Evolutionary conservation across 2,329 filamentous ascomycete genomes (phyloP), one percentile per base, ranked within the genome.

Genomic region (Venturia aucupariae): DNA sequence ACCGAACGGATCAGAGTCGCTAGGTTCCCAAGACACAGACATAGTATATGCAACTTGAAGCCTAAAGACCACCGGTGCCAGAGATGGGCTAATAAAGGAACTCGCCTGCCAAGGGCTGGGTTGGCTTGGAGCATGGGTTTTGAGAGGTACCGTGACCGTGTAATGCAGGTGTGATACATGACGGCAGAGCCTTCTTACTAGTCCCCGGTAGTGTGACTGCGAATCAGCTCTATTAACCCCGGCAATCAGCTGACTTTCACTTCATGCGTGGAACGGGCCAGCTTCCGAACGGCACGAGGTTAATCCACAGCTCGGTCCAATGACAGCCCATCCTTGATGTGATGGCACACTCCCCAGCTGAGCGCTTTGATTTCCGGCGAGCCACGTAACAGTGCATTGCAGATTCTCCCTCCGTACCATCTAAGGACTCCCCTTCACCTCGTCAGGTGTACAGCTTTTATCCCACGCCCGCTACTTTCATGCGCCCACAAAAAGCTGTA

Each of bases 341-440:
- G 51, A 35, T 57, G 27, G 17, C 51, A 57, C 44, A 48, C 11
- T 30, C 17, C 27, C 15, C 48, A 54, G 48, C 48, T 57, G 51
- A 35, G 30, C 51, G 51, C 51, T 57, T 57, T 57, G 51, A 17
- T 57, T 57, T n/a, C 51, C 51, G 51, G 27, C 30, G 51, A 57
- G 51, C 51, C 51, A 57, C 51, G 51, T 57, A 57, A 57, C 30
- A 57, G 5, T 35, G 51, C 51, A 57, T 57, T 57, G 51, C 51
- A 57, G 32, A 57, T 57, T 57, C 24, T 32, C n/a, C n/a, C n/a
- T n/a, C n/a, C n/a, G n/a, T n/a, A n/a, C 30, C 35, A n/a, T 35
- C 15, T 30, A 11, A 57, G 30, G 8, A 35, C 30, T 57, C 51
- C 51, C 51, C 7, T 57, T 19, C 17, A 17, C 11, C 51, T 35